phyloP scores from a whole-genome alignment of 2,329 filamentous ascomycete genomes.

The Pestalotiopsis sp. region DNA sequence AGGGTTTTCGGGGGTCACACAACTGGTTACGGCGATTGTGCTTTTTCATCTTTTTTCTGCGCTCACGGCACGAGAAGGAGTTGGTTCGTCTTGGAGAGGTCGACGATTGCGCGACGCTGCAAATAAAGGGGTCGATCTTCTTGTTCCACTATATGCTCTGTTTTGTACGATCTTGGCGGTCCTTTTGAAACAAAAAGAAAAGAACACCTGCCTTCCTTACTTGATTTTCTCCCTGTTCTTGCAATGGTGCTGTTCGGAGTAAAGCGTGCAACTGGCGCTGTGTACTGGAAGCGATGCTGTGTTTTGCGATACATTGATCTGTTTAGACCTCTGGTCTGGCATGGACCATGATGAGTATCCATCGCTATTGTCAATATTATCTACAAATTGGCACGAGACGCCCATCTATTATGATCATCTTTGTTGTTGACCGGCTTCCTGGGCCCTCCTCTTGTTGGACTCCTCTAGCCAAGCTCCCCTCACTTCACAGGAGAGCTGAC shows the following conservation, averaged over 20 bases:
- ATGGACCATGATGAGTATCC: neutral
- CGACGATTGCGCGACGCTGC: constrained; percentile 28
- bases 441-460: neutral
- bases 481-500: neutral
- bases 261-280: neutral
- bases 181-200: constrained; percentile 1
- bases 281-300: neutral
- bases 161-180: constrained; percentile 13
- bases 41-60: constrained; percentile 21
- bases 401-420: neutral
- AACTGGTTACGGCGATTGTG: constrained; percentile 30
- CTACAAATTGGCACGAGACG: neutral
- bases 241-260: neutral
- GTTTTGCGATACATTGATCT: neutral
- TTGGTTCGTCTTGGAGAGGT: constrained; percentile 34
- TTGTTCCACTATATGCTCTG: constrained; percentile 17
- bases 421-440: no score
- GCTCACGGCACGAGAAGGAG: constrained; percentile 35
- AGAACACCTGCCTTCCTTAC: constrained; percentile 5
- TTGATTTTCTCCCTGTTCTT: neutral
- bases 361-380: neutral
- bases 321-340: neutral
- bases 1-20: constrained; percentile 24
- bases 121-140: constrained; percentile 34
- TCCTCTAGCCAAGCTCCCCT: neutral